These are phyloP conservation scores for Penicillium sp. DNA, from an alignment of 2,329 filamentous ascomycete genomes.

Conservation along the genomic window DNA sequence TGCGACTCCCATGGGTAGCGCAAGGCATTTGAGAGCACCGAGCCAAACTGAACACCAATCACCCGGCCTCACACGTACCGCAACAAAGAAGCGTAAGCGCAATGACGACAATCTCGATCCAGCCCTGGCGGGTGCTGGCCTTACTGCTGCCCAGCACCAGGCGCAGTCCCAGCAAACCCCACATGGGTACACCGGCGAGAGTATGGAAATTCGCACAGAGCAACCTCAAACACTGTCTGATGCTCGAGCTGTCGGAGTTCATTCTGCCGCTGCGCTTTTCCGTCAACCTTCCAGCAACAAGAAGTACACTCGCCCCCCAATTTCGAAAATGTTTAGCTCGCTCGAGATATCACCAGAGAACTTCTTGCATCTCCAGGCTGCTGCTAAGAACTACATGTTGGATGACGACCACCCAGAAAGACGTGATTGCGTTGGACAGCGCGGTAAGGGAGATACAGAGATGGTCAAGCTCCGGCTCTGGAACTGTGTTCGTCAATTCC, in stretches of 20 bases:
- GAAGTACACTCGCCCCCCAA: slow-evolving; percentile 60
- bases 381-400: slow-evolving; percentile 60
- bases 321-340: slow-evolving; percentile 59
- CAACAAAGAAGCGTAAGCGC: slow-evolving; percentile 44
- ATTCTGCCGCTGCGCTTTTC: slow-evolving; percentile 57
- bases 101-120: slow-evolving; percentile 42
- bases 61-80: slow-evolving; percentile 34
- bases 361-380: slow-evolving; percentile 57
- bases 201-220: slow-evolving; percentile 38
- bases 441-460: slow-evolving; percentile 56
- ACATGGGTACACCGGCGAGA: slow-evolving; percentile 32
- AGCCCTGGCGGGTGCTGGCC: slow-evolving; percentile 31
- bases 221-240: slow-evolving; percentile 44
- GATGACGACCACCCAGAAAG: slow-evolving; percentile 56
- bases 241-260: slow-evolving; percentile 52
- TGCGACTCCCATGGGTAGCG: slow-evolving; percentile 26
- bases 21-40: slow-evolving; percentile 29
- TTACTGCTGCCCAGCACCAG: slow-evolving; percentile 27
- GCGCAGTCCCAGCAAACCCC: slow-evolving; percentile 26
- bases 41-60: slow-evolving; percentile 32
- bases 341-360: slow-evolving; percentile 58
- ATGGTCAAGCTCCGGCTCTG: slow-evolving; percentile 59
- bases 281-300: slow-evolving; percentile 52
- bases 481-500: slow-evolving; percentile 58
- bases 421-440: slow-evolving; percentile 58